These are phyloP conservation scores for Exophiala sp. DNA, from an alignment of 2,329 filamentous ascomycete species.

Conservation along the genomic window DNA sequence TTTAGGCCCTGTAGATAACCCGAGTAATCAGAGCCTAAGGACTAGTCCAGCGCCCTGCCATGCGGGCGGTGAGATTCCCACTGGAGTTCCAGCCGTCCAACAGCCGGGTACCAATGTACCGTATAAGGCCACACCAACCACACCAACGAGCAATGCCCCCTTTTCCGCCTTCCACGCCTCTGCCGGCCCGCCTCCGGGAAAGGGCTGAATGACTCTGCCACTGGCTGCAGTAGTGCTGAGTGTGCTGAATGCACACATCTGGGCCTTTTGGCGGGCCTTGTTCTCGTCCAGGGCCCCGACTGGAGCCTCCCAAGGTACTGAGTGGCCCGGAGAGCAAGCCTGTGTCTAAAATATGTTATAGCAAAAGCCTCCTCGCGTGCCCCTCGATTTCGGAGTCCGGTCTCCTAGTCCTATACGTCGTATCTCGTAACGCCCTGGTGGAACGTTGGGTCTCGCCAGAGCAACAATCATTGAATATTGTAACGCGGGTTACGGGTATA, in stretches of 20 bases:
- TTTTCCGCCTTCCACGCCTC: not conserved
- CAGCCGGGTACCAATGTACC: not conserved
- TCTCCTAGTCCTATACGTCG: slow-evolving; percentile 7
- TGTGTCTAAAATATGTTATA: no score
- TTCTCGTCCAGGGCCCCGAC: not conserved
- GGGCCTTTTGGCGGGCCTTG: slow-evolving; percentile 4
- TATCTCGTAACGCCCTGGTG: slow-evolving; percentile 16
- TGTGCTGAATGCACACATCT: slow-evolving; percentile 1
- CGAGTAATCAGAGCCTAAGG: not conserved
- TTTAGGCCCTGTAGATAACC: not conserved
- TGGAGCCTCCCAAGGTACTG: not conserved
- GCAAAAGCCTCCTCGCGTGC: slow-evolving; percentile 14
- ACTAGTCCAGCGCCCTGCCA: not conserved
- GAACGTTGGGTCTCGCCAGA: not conserved
- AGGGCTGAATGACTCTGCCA: no score
- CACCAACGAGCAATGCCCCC: not conserved
- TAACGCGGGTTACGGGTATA: not conserved
- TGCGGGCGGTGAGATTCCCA: slow-evolving; percentile 21
- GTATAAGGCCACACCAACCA: not conserved
- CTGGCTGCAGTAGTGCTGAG: no score
- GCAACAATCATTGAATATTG: slow-evolving; percentile 11
- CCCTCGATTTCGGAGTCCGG: slow-evolving; percentile 20
- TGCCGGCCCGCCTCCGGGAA: slow-evolving; percentile 7
- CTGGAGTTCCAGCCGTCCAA: not conserved
- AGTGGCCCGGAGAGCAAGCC: no score